Evolutionary conservation across 495 filamentous ascomycete genomes (phyloP).

Genomic region (Talaromyces nanjingensis): DNA sequence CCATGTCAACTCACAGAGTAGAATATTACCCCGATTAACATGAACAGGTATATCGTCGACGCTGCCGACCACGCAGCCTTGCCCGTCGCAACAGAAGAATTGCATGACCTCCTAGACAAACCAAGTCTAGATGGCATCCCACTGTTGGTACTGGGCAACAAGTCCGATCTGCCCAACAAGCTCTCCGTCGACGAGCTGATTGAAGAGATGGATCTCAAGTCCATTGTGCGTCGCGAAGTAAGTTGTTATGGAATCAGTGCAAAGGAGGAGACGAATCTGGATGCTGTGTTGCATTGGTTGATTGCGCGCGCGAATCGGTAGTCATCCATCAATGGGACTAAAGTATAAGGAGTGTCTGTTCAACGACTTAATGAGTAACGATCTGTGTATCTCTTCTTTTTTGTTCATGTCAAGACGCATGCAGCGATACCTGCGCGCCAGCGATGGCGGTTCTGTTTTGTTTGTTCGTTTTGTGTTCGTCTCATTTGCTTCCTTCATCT

Average conservation of each 20-base stretch:
- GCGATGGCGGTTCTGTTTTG: constrained; percentile 6
- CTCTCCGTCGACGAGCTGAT: constrained; percentile 92
- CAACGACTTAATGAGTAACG: constrained; percentile 21
- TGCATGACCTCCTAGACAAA: constrained; percentile 83
- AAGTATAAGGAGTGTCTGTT: too few relatives aligned
- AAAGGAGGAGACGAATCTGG: constrained; percentile 96
- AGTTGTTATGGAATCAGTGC: constrained; percentile 98
- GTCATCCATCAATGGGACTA: background rate
- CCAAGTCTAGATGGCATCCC: constrained; percentile 83
- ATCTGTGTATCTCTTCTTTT: constrained; percentile 4
- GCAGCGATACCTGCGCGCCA: constrained; percentile 13
- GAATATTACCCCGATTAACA: background rate
- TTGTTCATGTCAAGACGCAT: constrained; percentile 3
- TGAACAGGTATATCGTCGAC: constrained; percentile 79
- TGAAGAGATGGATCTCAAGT: constrained; percentile 83
- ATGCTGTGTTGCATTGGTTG: constrained; percentile 94
- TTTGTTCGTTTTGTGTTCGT: constrained; percentile 10
- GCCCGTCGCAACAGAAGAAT: constrained; percentile 84
- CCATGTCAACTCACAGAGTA: constrained; percentile 13
- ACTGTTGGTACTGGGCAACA: constrained; percentile 94
- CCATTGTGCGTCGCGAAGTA: constrained; percentile 86
- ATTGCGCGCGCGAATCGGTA: constrained; percentile 70
- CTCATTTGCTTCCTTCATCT: background rate
- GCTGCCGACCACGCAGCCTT: constrained; percentile 75
- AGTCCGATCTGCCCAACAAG: constrained; percentile 84